Evolutionary conservation across 495 filamentous ascomycete genomes (phyloP).

Genomic region (Talaromyces trachyspermus): DNA sequence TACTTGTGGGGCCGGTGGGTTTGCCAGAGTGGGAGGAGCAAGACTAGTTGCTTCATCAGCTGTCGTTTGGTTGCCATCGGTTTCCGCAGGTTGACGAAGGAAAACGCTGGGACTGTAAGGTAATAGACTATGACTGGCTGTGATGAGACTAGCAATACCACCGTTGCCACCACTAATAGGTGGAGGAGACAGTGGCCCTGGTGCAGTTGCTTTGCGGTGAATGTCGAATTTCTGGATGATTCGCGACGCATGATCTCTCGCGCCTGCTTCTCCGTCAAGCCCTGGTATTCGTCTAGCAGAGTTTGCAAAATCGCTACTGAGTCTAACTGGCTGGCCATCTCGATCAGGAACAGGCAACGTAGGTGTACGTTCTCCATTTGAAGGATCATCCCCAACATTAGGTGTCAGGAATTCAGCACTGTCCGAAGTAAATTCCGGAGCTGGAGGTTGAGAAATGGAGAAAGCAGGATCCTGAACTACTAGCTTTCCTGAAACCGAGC

Average conservation of each 20-base stretch:
- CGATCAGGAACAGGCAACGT: constrained; percentile 62
- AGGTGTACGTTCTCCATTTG: constrained; percentile 48
- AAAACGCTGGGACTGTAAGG: constrained; percentile 41
- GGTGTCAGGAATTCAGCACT: constrained; percentile 59
- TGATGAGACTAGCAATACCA: constrained; percentile 83
- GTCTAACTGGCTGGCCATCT: constrained; percentile 49
- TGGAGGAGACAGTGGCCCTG: constrained; percentile 26
- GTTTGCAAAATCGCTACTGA: constrained; percentile 63
- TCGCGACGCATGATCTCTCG: constrained; percentile 71
- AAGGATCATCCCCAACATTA: constrained; percentile 46
- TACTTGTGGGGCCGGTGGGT: constrained; percentile 79
- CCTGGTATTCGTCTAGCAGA: constrained; percentile 38
- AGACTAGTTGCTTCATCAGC: constrained; percentile 53
- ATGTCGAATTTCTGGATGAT: constrained; percentile 91
- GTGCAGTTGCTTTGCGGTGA: constrained; percentile 67
- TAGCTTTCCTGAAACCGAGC: constrained; percentile 49
- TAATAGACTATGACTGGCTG: constrained; percentile 73
- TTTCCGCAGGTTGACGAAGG: constrained; percentile 25
- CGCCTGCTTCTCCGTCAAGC: constrained; percentile 51
- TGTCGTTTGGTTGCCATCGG: constrained; percentile 19
- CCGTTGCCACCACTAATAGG: constrained; percentile 38
- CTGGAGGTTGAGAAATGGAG: constrained; percentile 78
- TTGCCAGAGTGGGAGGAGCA: constrained; percentile 76
- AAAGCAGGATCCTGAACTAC: constrained; percentile 72
- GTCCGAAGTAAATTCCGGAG: constrained; percentile 82